Evolutionary conservation across 1,284 basidiomycete species (phyloP).

Genomic region (Trichosporon sp.): DNA sequence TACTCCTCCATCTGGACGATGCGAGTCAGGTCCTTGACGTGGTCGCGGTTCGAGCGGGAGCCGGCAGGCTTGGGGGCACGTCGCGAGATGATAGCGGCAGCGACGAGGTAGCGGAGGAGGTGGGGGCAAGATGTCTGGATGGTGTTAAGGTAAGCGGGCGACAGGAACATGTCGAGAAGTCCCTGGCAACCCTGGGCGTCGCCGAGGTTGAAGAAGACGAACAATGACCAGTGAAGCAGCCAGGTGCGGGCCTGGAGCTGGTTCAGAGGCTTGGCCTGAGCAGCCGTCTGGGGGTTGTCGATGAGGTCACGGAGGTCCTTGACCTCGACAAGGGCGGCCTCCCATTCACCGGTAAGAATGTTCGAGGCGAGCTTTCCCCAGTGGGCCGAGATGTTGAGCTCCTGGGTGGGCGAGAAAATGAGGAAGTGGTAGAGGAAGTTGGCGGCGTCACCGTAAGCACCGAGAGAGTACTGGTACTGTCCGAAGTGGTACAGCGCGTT

Average conservation of each 20-base stretch:
- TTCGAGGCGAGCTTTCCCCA: constrained; percentile 98
- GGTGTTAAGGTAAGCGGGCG: constrained; percentile 94
- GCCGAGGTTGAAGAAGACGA: constrained; percentile 97
- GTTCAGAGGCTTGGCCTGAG: constrained; percentile 65
- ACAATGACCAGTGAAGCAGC: constrained; percentile 97
- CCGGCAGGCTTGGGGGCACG: constrained; percentile 60
- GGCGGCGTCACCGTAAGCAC: constrained; percentile 92
- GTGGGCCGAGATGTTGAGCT: constrained; percentile 89
- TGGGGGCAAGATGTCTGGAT: constrained; percentile 94
- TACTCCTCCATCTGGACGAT: constrained; percentile 92
- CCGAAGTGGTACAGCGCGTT: constrained; percentile 96
- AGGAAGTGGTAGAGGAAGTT: constrained; percentile 99
- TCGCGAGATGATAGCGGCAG: constrained; percentile 88
- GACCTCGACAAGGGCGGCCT: constrained; percentile 87
- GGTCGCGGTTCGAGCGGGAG: constrained; percentile 66
- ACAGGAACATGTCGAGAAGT: constrained; percentile 93
- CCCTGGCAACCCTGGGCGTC: constrained; percentile 76
- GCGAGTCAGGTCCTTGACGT: constrained; percentile 83
- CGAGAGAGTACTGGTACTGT: constrained; percentile 96
- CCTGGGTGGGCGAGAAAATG: constrained; percentile 87
- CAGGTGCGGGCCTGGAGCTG: constrained; percentile 95
- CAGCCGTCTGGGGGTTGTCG: constrained; percentile 65
- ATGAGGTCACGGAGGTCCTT: constrained; percentile 90
- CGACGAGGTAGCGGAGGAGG: constrained; percentile 91
- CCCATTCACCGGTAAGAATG: constrained; percentile 93